These are phyloP conservation scores for Misopates orontium DNA, from an alignment of 257 asterid species.

Conservation along the genomic window DNA sequence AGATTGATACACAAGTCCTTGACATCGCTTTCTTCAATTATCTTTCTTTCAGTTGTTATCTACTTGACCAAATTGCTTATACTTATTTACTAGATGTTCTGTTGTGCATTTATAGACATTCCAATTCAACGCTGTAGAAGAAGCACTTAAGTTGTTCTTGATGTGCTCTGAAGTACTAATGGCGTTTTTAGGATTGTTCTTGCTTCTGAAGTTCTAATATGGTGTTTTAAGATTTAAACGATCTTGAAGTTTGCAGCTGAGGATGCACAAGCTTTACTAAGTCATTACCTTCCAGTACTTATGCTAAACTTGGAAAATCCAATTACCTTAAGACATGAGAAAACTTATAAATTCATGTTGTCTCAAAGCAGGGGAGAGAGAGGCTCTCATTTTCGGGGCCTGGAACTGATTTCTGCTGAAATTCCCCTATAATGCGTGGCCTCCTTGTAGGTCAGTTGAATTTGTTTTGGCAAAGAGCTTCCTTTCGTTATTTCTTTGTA, in stretches of 20 bases:
- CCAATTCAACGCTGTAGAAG: constrained; percentile 30
- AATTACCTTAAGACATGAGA: constrained; percentile 46
- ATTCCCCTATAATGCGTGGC: constrained; percentile 86
- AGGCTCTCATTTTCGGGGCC: constrained; percentile 96
- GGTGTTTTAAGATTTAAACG: constrained; percentile 44
- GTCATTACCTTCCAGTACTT: constrained; percentile 68
- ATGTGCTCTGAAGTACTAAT: constrained; percentile 39
- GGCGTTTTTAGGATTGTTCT: constrained; percentile 24
- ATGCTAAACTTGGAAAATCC: constrained; percentile 56
- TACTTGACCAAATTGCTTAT: constrained; percentile 1
- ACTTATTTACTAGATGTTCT: constrained; percentile 27
- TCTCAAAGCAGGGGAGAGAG: constrained; percentile 93
- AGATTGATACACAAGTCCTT: constrained; percentile 18
- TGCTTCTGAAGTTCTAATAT: constrained; percentile 34
- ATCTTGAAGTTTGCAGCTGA: constrained; percentile 43
- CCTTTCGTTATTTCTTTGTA: constrained; percentile 55
- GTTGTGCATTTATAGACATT: constrained; percentile 30
- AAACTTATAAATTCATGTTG: constrained; percentile 77
- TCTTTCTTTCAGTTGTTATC: constrained; percentile 17
- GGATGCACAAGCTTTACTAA: constrained; percentile 46
- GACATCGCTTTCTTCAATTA: not conserved
- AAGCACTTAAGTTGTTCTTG: constrained; percentile 40
- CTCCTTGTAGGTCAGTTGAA: constrained; percentile 85
- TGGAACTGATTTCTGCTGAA: constrained; percentile 91
- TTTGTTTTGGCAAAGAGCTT: constrained; percentile 56